Percentiles rank a stretch among this genome's conserved stretches.
These are phyloP conservation scores for Cercospora sp. DNA, from an alignment of 2,329 filamentous ascomycete genomes.

Conservation along the genomic window DNA sequence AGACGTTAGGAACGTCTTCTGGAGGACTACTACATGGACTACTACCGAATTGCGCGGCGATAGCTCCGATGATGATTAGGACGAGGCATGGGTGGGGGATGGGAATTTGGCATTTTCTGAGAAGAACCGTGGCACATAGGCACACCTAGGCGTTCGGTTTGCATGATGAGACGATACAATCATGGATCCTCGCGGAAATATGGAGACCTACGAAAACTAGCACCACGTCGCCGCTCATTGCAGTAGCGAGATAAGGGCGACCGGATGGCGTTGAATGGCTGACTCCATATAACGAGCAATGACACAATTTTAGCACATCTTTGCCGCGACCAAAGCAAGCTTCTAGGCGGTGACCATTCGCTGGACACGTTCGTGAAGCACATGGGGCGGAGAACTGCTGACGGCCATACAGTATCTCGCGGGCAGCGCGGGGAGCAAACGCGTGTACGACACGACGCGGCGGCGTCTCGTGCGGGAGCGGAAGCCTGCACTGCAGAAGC, in stretches of 20 bases:
- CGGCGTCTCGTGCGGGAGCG: background rate
- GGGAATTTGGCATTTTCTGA: background rate
- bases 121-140: background rate
- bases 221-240: background rate
- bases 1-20: slow-evolving; percentile 12
- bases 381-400: background rate
- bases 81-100: background rate
- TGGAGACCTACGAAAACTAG: background rate
- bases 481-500: background rate
- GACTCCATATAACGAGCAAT: background rate
- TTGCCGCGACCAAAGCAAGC: background rate
- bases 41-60: background rate
- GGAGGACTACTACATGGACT: slow-evolving; percentile 3
- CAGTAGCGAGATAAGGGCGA: background rate
- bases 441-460: background rate
- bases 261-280: background rate
- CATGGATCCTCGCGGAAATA: background rate
- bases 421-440: background rate
- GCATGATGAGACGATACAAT: background rate
- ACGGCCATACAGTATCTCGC: background rate
- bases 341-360: background rate
- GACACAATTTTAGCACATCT: background rate
- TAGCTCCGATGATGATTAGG: background rate
- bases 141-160: background rate
- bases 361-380: background rate